Evolutionary conservation across 75 land plant species (phyloP), one percentile per base, ranked within the genome.

Genomic region (Sequoiadendron giganteum): DNA sequence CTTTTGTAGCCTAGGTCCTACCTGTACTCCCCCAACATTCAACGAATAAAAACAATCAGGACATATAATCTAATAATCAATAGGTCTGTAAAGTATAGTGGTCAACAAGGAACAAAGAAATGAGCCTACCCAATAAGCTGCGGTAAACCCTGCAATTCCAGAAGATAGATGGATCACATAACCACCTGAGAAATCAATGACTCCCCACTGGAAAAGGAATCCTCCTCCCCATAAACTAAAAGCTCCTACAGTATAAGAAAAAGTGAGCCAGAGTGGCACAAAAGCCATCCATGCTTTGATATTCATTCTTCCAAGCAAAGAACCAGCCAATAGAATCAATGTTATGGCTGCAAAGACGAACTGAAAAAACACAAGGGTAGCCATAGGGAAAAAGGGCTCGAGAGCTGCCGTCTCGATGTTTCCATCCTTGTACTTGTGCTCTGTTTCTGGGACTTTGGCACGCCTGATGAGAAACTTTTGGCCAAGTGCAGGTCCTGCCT

Each of bases 1-100:
- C 13, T 84, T 88, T 39, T 89, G 90, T 52, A 92, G 15, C 86
- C 98, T 90, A 34, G 95, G 94, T 13, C 98, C 98, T 14, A 96
- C 97, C 97, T 95, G 90, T 19, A 84, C 15, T 19, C 54, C 13
- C 54, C 54, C 54, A 7, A 49, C 49, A 49, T 49, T 49, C 83
- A 43, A 42, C 45, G 19, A 34, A 72, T 11, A 25, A 72, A 36
- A 85, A 28, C 36, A 65, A 65, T 65, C 48, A 56, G 72, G 18
- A 61, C 10, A 54, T 58, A 32, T n/a, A 34, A 32, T 32, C 78
- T 25, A 58, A 28, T 25, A 65, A 19, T 65, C 54, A 49, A 14
- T 13, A 86, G 40, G 21, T 25, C 87, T 70, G 34, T 28, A 85
- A 25, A 89, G 89, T 52, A 88, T 9, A 86, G 90, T 55, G 83